Percentiles rank a stretch among this genome's conserved stretches.
Conservation (phyloP, 768 basidiomycete genomes). For the Fibroporia radiculosa region DNA sequence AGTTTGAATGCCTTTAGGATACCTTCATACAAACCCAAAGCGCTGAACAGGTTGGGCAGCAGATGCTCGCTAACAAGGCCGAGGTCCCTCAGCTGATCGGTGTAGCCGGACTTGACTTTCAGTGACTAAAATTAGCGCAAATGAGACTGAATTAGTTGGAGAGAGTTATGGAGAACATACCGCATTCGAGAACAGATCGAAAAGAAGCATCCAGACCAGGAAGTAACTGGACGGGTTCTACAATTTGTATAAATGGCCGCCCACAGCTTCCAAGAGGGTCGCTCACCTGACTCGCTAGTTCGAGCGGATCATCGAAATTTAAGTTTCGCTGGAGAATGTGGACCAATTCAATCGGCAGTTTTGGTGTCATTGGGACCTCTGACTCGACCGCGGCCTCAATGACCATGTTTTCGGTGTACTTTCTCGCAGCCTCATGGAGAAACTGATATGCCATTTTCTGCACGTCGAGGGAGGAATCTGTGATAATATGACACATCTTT, state of each 20-base stretch:
- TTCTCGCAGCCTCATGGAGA: slow-evolving; percentile 59
- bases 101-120: slow-evolving; percentile 77
- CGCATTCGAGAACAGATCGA: slow-evolving; percentile 78
- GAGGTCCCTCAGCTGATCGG: slow-evolving; percentile 73
- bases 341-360: slow-evolving; percentile 63
- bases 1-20: slow-evolving; percentile 67
- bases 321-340: slow-evolving; percentile 47
- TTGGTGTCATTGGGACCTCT: slow-evolving; percentile 42
- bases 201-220: slow-evolving; percentile 85
- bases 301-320: slow-evolving; percentile 29
- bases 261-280: slow-evolving; percentile 1
- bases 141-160: background rate
- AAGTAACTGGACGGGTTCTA: slow-evolving; percentile 55
- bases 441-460: slow-evolving; percentile 76
- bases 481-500: slow-evolving; percentile 76
- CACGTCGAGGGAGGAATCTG: slow-evolving; percentile 52
- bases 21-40: slow-evolving; percentile 62
- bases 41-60: slow-evolving; percentile 61
- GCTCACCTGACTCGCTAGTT: slow-evolving; percentile 32
- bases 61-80: slow-evolving; percentile 58
- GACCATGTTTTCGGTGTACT: slow-evolving; percentile 75
- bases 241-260: too few species aligned
- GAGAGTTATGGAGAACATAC: slow-evolving; percentile 37
- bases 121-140: slow-evolving; percentile 52
- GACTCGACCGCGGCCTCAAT: slow-evolving; percentile 81